Evolutionary conservation across 495 filamentous ascomycete species (phyloP).

Genomic region (Aspergillus panamensis): DNA sequence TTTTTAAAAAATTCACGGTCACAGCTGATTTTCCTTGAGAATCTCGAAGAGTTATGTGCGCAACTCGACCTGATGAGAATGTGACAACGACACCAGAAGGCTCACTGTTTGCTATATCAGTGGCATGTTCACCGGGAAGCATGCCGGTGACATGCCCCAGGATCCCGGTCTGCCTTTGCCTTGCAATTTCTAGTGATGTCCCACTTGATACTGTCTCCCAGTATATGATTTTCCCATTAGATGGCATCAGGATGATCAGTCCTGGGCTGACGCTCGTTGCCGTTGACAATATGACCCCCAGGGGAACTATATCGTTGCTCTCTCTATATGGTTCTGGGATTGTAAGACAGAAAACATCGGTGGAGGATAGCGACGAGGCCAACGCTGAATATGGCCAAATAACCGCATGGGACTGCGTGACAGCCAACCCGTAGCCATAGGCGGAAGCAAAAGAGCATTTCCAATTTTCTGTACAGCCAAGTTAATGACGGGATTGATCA

Average conservation of each 20-base stretch:
- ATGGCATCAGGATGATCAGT: slow-evolving; percentile 76
- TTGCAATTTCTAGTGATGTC: slow-evolving; percentile 67
- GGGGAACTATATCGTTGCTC: slow-evolving; percentile 61
- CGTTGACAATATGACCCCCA: slow-evolving; percentile 76
- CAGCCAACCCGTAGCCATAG: slow-evolving; percentile 70
- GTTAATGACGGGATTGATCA: slow-evolving; percentile 19
- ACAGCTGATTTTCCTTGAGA: slow-evolving; percentile 79
- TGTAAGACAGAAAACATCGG: slow-evolving; percentile 69
- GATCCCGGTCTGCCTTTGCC: slow-evolving; percentile 72
- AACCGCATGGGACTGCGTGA: slow-evolving; percentile 75
- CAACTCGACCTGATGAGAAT: slow-evolving; percentile 79
- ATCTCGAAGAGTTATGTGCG: slow-evolving; percentile 80
- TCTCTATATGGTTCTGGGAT: slow-evolving; percentile 70
- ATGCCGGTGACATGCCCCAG: slow-evolving; percentile 69
- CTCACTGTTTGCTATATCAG: slow-evolving; percentile 74
- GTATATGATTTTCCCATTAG: slow-evolving; percentile 79
- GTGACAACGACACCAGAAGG: slow-evolving; percentile 80
- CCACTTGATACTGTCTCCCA: slow-evolving; percentile 92
- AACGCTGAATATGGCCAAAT: slow-evolving; percentile 76
- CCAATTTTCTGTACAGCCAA: slow-evolving; percentile 27
- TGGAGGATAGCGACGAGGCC: slow-evolving; percentile 52
- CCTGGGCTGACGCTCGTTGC: slow-evolving; percentile 73
- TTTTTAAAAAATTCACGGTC: slow-evolving; percentile 67
- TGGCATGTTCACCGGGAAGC: slow-evolving; percentile 72
- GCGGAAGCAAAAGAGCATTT: slow-evolving; percentile 58